Base-by-base conservation (phyloP, 805 yeast species). In the Sugiyamaella smithiae region DNA sequence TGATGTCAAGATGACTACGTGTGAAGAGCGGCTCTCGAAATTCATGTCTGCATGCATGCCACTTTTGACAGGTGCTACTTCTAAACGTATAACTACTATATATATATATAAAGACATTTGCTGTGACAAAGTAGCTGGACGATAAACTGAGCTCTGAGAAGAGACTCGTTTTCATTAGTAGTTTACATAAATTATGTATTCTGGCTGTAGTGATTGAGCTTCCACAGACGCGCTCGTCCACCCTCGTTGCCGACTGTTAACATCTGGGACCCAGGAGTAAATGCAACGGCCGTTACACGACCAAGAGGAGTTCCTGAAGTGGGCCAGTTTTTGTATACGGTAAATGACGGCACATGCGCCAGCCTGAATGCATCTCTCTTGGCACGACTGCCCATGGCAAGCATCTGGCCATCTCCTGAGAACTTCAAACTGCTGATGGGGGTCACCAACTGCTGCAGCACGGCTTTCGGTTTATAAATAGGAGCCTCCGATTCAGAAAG, bases 221-320 rank as follows among this genome's bases (percentile, higher is more conserved):
- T 79, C 95, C 96, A 93, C 48, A 93, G 73, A 57, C 98, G 81
- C 6, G 84, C 93, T 62, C 80, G 82, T 7, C 99, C 99, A 22
- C 81, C 87, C 60, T 88, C 95, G 60, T 90, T 91, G 54, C 96
- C 99, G 1, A 88, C 79, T 14, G 90, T 88, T 43, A 93, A 66
- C 82, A 90, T 80, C 67, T 88, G 93, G 51, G 82, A 80, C 54
- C 80, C 79, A 23, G 93, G 88, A 37, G 95, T 81, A 67, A 91
- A 91, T 12, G 81, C 78, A 2, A 81, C 84, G 14, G 82, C 68
- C 0, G 97, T 87, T 28, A 93, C 97, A 57, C 84, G 81, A n/a
- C 99, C 99, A 57, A 93, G 75, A 8, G 99, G 98, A 0, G 99
- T 91, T 4, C 89, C 89, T 45, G 91, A 82, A 1, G 98, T 93